Evolutionary conservation across 257 asterid genomes (phyloP).

Genomic region (Rehmannia glutinosa): DNA sequence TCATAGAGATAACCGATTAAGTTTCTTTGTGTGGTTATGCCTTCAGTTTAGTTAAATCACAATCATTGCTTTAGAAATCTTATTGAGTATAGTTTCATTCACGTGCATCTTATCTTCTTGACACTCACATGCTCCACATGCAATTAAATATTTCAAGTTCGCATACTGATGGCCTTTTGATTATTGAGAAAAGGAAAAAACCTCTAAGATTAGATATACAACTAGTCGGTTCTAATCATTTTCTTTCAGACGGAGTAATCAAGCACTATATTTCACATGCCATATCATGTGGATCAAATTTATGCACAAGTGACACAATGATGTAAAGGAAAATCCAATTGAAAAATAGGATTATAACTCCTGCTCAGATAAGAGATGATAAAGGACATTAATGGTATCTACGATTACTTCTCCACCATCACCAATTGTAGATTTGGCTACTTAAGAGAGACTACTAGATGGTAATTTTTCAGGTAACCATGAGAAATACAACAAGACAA

Average conservation of each 20-base stretch:
- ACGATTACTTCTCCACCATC: background rate
- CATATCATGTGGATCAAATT: background rate
- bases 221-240: background rate
- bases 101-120: background rate
- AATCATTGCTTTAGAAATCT: background rate
- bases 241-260: background rate
- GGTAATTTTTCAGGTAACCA: background rate
- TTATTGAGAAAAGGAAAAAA: background rate
- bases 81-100: background rate
- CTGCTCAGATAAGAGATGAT: background rate
- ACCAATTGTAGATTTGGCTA: background rate
- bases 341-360: background rate
- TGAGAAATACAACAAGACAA: too few species aligned
- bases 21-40: background rate
- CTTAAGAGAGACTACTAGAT: background rate
- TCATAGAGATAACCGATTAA: background rate
- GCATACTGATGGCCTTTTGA: background rate
- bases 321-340: background rate
- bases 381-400: background rate
- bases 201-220: background rate
- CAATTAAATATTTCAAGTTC: background rate
- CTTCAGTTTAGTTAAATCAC: background rate
- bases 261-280: background rate
- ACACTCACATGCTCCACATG: background rate
- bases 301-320: background rate